A percentile compares a stretch with the other conserved stretches of the same genome.
These are phyloP conservation scores for Inga laurina DNA, from an alignment of 306 rosid genomes.

Conservation along the genomic window DNA sequence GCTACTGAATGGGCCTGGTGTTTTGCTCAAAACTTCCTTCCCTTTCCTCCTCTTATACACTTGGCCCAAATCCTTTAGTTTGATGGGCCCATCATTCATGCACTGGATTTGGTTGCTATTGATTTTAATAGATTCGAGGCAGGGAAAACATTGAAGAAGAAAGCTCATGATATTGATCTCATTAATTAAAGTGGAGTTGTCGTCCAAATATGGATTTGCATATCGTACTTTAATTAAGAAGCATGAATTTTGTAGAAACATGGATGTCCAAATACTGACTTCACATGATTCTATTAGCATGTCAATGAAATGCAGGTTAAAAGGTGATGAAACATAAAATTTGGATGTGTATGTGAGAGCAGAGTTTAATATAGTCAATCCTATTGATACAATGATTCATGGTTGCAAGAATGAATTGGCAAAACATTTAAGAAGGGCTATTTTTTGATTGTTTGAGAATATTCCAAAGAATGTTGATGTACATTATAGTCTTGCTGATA, in stretches of 20 bases:
- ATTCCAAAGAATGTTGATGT: slow-evolving; percentile 25
- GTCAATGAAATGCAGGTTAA: slow-evolving; percentile 65
- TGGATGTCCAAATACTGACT: slow-evolving; percentile 85
- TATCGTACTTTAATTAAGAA: slow-evolving; percentile 70
- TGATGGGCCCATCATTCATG: no score
- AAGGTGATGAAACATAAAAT: slow-evolving; percentile 43
- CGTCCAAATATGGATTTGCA: slow-evolving; percentile 67
- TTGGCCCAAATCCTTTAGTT: no score
- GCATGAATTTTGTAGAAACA: slow-evolving; percentile 64
- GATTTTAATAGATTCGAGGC: slow-evolving; percentile 70
- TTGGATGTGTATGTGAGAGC: slow-evolving; percentile 34
- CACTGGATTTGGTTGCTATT: slow-evolving; percentile 38
- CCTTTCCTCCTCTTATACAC: no score
- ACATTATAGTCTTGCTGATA: slow-evolving; percentile 26
- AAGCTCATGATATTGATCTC: slow-evolving; percentile 54
- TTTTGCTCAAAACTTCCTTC: no score
- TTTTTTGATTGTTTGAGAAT: slow-evolving; percentile 52
- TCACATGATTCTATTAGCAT: slow-evolving; percentile 56
- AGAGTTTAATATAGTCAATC: slow-evolving; percentile 29
- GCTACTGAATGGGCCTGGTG: no score
- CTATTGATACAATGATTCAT: slow-evolving; percentile 18
- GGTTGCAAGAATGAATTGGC: slow-evolving; percentile 28
- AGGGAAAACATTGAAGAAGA: no score
- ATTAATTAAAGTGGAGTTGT: slow-evolving; percentile 73
- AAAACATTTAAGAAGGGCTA: slow-evolving; percentile 44